Conservation (phyloP, 2,329 filamentous ascomycete species). For the Alternaria hordeiaustralica region DNA sequence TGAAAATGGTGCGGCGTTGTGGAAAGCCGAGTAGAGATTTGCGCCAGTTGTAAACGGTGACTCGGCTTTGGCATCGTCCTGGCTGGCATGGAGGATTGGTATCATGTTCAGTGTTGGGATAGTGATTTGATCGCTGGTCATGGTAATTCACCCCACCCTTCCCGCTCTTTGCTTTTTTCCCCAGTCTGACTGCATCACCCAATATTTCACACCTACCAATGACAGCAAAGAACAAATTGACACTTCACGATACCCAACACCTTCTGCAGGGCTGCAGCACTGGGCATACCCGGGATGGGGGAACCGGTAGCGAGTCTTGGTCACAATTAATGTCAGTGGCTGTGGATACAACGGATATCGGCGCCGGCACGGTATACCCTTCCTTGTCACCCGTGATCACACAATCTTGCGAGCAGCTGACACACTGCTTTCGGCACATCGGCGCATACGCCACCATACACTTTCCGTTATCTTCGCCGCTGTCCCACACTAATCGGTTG, state of each 20-base stretch:
- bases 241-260: not conserved
- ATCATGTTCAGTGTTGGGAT: not conserved
- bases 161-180: not conserved
- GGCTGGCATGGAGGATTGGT: not conserved
- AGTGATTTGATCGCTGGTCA: not conserved
- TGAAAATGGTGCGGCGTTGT: conserved; percentile 12
- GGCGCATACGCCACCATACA: not conserved
- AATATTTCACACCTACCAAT: not conserved
- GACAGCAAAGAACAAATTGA: not conserved
- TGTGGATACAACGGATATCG: conserved; percentile 1
- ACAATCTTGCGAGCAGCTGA: conserved; percentile 3
- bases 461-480: not conserved
- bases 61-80: not conserved
- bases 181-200: not conserved
- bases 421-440: not conserved
- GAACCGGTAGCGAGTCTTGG: conserved; percentile 1
- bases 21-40: conserved; percentile 7
- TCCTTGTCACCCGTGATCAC: not conserved
- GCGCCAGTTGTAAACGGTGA: not conserved
- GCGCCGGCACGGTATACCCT: conserved; percentile 2
- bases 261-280: conserved; percentile 8
- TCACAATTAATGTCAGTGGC: not conserved
- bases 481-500: not conserved
- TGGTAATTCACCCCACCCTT: not conserved
- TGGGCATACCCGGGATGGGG: not conserved